These are phyloP conservation scores for Flagelloscypha sp. DNA, from an alignment of 768 basidiomycete genomes.

Conservation along the genomic window DNA sequence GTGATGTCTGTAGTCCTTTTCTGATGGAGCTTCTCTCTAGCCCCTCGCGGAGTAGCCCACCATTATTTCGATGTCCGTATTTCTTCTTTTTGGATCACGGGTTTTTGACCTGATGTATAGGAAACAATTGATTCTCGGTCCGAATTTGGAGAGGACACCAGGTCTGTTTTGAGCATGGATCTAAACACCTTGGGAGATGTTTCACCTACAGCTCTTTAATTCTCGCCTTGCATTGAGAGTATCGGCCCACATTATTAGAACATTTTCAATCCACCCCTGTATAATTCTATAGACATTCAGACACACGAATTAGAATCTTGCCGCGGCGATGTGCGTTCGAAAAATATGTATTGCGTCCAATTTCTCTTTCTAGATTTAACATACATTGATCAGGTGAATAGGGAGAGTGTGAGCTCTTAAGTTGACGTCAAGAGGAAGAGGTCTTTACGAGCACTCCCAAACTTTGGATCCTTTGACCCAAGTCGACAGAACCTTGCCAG, in stretches of 20 bases:
- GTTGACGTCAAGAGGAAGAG: too few species aligned
- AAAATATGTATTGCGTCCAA: too few species aligned
- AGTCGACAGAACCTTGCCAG: constrained; percentile 58
- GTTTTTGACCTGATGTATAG: constrained; percentile 25
- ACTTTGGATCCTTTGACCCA: constrained; percentile 74
- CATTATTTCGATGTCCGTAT: constrained; percentile 89
- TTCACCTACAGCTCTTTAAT: constrained; percentile 66
- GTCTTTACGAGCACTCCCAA: too few species aligned
- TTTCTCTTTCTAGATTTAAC: too few species aligned
- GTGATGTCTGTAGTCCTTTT: not conserved
- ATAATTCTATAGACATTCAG: too few species aligned
- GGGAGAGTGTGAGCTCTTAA: too few species aligned
- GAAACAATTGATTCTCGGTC: constrained; percentile 69
- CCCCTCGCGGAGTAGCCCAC: constrained; percentile 76
- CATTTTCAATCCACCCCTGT: too few species aligned
- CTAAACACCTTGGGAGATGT: constrained; percentile 55
- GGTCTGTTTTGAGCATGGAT: constrained; percentile 53
- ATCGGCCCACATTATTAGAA: too few species aligned
- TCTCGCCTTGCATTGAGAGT: too few species aligned
- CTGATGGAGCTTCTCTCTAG: constrained; percentile 28
- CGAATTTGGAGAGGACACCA: constrained; percentile 66
- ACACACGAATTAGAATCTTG: too few species aligned
- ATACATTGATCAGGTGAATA: too few species aligned
- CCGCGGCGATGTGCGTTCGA: too few species aligned
- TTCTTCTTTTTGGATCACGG: constrained; percentile 1